Evolutionary conservation across 208 protist species (phyloP).

Genomic region (Trypanosoma avium): DNA sequence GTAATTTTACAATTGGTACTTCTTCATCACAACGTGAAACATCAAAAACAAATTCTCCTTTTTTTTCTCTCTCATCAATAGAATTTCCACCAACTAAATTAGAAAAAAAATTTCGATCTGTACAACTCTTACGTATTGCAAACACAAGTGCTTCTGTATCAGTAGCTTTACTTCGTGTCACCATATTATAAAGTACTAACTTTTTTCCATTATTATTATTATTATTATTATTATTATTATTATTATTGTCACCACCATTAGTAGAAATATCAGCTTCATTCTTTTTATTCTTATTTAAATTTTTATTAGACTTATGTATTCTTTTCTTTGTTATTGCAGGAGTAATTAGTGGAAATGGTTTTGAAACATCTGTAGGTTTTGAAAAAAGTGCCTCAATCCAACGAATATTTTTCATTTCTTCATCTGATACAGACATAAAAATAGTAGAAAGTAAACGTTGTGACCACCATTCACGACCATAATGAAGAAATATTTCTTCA

Average conservation of each 20-base stretch:
- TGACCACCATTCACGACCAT: conserved; percentile 89
- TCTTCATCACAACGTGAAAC: conserved; percentile 45
- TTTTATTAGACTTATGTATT: too few species aligned
- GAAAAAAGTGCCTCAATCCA: conserved; percentile 73
- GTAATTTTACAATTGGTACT: conserved; percentile 48
- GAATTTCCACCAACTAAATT: conserved; percentile 10
- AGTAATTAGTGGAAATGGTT: conserved; percentile 58
- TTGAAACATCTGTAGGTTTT: conserved; percentile 39
- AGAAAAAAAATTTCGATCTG: conserved; percentile 40
- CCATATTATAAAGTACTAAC: conserved; percentile 63
- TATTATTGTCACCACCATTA: not conserved
- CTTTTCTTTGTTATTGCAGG: conserved; percentile 24
- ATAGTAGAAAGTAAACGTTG: conserved; percentile 60
- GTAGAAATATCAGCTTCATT: not conserved
- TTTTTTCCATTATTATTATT: not conserved
- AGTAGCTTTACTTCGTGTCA: conserved; percentile 49
- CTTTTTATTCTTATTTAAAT: not conserved
- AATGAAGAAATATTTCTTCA: conserved; percentile 81
- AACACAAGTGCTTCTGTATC: conserved; percentile 61
- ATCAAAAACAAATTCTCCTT: conserved; percentile 36
- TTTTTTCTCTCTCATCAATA: too few species aligned
- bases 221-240: not conserved
- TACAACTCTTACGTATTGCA: conserved; percentile 70
- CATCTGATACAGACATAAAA: conserved; percentile 49
- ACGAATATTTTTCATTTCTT: conserved; percentile 45